A percentile compares a stretch with the other conserved stretches of the same genome.
phyloP scores from a whole-genome alignment of 352 stramenopile species.

The Phytophthora pini region DNA sequence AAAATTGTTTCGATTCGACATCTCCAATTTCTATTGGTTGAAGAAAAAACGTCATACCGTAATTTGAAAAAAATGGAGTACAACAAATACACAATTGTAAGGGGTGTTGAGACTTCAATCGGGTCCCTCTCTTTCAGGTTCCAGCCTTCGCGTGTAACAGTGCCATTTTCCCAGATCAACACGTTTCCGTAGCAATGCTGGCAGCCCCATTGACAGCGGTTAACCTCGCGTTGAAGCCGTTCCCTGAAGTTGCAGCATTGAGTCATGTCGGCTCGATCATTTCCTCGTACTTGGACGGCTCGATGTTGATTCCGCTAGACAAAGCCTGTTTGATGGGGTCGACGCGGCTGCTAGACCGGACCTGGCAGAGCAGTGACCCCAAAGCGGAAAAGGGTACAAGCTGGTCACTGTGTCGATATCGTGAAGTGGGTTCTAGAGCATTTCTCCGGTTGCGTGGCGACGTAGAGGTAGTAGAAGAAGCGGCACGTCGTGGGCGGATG shows the following conservation, averaged over 20 bases:
- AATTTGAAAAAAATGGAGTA: too few relatives aligned
- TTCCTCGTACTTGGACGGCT: slow-evolving; percentile 24
- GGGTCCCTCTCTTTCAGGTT: too few relatives aligned
- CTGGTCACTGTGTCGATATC: slow-evolving; percentile 20
- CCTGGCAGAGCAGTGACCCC: slow-evolving; percentile 23
- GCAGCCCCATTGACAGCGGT: background rate
- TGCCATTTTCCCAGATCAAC: too few relatives aligned
- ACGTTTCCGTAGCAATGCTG: background rate
- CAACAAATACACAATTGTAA: too few relatives aligned
- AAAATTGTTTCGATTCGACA: too few relatives aligned
- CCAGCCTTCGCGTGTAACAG: too few relatives aligned
- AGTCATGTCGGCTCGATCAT: slow-evolving; percentile 8
- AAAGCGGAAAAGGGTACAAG: background rate
- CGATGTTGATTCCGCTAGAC: slow-evolving; percentile 15
- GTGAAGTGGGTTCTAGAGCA: slow-evolving; percentile 14
- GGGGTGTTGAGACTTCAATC: too few relatives aligned
- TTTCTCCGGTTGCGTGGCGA: slow-evolving; percentile 23
- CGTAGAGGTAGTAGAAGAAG: slow-evolving; percentile 29
- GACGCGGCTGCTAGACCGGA: slow-evolving; percentile 18
- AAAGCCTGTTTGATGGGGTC: slow-evolving; percentile 10
- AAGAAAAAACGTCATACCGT: too few relatives aligned
- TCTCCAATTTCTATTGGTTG: too few relatives aligned
- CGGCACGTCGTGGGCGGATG: slow-evolving; percentile 10
- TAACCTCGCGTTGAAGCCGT: slow-evolving; percentile 4
- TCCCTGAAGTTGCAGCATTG: slow-evolving; percentile 6